Evolutionary conservation across 176 grass and related monocot genomes (phyloP).

Genomic region (Avena insularis): DNA sequence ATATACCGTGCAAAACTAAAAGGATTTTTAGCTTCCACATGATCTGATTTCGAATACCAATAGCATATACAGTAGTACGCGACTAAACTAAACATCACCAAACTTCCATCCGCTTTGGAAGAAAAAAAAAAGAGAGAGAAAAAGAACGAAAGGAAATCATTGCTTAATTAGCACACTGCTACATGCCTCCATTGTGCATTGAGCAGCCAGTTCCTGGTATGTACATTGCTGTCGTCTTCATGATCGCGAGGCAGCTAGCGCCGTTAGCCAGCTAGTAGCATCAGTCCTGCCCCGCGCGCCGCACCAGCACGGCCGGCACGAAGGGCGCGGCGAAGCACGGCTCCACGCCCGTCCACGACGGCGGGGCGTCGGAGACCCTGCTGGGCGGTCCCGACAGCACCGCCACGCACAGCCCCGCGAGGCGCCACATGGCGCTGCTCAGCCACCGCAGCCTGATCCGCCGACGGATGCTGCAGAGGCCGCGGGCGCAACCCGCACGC

Average conservation of each 20-base stretch:
- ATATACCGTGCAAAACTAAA: not conserved
- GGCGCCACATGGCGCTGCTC: conserved; percentile 41
- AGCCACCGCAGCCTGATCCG: conserved; percentile 41
- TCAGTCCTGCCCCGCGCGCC: not conserved
- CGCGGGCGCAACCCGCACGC: not conserved
- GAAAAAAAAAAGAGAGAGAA: not conserved
- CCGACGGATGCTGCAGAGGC: not conserved
- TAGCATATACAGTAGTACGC: not conserved
- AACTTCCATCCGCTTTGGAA: not conserved
- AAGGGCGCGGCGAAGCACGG: conserved; percentile 64
- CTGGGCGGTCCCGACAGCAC: conserved; percentile 31
- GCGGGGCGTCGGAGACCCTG: not conserved
- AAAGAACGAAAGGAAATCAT: not conserved
- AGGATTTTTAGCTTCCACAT: not conserved
- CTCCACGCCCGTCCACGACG: conserved; percentile 47
- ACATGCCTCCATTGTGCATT: no score
- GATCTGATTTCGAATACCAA: not conserved
- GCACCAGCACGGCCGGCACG: conserved; percentile 44
- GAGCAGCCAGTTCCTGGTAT: not conserved
- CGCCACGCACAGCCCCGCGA: conserved; percentile 46
- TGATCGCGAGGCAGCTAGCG: not conserved
- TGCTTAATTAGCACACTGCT: no score
- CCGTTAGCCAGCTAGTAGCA: not conserved
- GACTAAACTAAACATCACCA: not conserved
- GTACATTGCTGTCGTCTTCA: not conserved